A percentile compares a stretch with the other conserved stretches of the same genome.
phyloP scores from a whole-genome alignment of 139 green algal genomes.

The Microglena sp. region DNA sequence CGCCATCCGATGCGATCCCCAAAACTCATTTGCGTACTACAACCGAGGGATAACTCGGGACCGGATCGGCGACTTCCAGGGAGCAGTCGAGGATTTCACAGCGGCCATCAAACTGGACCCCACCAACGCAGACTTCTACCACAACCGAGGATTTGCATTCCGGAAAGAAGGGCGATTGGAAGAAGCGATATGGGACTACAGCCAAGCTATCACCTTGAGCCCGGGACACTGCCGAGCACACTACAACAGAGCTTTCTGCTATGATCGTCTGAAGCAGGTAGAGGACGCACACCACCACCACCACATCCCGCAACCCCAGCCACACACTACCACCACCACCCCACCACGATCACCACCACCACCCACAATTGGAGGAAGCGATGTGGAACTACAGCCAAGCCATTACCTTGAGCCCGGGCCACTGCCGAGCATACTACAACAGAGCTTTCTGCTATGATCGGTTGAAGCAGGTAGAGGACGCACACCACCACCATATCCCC shows the following conservation, averaged over 20 bases:
- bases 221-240: conserved; percentile 62
- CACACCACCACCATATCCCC: too few relatives aligned
- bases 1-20: conserved; percentile 46
- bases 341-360: too few relatives aligned
- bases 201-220: conserved; percentile 52
- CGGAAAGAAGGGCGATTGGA: conserved; percentile 68
- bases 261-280: conserved; percentile 30
- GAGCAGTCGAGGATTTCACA: conserved; percentile 44
- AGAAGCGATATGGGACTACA: conserved; percentile 70
- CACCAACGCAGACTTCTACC: conserved; percentile 72
- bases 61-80: conserved; percentile 15
- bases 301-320: too few relatives aligned
- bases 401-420: conserved; percentile 56
- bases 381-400: conserved; percentile 69
- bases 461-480: too few relatives aligned
- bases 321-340: too few relatives aligned
- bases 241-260: conserved; percentile 71
- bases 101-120: conserved; percentile 61
- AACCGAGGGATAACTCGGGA: conserved; percentile 71
- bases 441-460: too few relatives aligned
- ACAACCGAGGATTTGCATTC: conserved; percentile 81
- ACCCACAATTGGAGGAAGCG: conserved; percentile 53
- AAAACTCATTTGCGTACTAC: conserved; percentile 67
- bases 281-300: too few relatives aligned
- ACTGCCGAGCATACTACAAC: too few relatives aligned